These are phyloP conservation scores for Aureobasidium sp. DNA, from an alignment of 2,329 filamentous ascomycete genomes.

Conservation along the genomic window DNA sequence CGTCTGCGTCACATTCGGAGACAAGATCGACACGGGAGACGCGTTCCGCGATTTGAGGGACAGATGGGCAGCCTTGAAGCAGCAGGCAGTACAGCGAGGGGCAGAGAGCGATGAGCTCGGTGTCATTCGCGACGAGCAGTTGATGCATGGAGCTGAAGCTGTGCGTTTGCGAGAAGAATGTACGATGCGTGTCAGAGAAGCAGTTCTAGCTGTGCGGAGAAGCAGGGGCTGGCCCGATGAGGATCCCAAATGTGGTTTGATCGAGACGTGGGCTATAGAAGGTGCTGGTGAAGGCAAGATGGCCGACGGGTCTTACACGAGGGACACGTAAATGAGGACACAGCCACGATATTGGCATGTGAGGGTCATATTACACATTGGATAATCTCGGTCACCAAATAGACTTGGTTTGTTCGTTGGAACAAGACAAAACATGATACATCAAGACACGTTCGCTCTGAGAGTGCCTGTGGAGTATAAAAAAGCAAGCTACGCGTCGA, in stretches of 20 bases:
- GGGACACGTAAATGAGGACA: slow-evolving; percentile 40
- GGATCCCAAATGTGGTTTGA: slow-evolving; percentile 67
- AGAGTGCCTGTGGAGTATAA: background rate
- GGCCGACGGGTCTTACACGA: slow-evolving; percentile 55
- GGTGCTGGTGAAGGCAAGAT: slow-evolving; percentile 49
- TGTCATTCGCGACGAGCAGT: slow-evolving; percentile 57
- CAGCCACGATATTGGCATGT: slow-evolving; percentile 14
- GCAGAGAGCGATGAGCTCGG: slow-evolving; percentile 38
- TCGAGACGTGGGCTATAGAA: slow-evolving; percentile 69
- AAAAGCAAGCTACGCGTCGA: background rate
- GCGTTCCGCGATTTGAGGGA: slow-evolving; percentile 71
- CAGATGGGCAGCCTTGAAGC: slow-evolving; percentile 65
- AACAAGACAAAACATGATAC: no score
- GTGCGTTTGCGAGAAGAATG: slow-evolving; percentile 71
- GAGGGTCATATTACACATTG: background rate
- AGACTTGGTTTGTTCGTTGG: background rate
- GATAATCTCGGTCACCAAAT: background rate
- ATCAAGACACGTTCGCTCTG: no score
- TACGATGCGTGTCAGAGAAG: slow-evolving; percentile 66
- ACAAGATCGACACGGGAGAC: slow-evolving; percentile 63
- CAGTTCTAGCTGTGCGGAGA: slow-evolving; percentile 71
- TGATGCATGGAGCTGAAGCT: slow-evolving; percentile 68
- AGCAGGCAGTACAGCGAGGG: slow-evolving; percentile 38
- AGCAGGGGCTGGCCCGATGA: slow-evolving; percentile 70
- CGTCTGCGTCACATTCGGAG: slow-evolving; percentile 70